Conservation (phyloP, 1,139 yeast genomes). For the Hansenula lynferdii region DNA sequence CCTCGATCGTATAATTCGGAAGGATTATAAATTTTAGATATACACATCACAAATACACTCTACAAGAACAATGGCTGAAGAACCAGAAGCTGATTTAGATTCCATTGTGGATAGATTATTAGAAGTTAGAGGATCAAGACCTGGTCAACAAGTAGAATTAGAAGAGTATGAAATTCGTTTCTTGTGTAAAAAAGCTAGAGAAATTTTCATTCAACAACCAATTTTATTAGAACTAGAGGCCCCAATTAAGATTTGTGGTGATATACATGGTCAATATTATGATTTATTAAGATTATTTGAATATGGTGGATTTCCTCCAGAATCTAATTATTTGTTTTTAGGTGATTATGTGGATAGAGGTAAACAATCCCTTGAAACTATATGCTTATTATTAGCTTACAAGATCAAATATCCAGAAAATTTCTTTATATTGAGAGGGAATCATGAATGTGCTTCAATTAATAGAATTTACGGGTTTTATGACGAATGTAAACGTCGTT, state of each 20-base stretch:
- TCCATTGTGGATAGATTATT: conserved; percentile 94
- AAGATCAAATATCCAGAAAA: conserved; percentile 97
- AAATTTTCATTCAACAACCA: conserved; percentile 96
- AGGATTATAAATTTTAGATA: too few species aligned
- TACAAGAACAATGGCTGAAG: conserved; percentile 24
- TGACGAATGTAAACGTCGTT: conserved; percentile 97
- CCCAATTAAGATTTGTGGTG: conserved; percentile 92
- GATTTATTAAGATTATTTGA: conserved; percentile 93
- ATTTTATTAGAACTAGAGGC: conserved; percentile 93
- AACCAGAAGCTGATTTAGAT: conserved; percentile 92
- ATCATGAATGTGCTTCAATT: conserved; percentile 96
- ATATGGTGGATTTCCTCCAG: conserved; percentile 99
- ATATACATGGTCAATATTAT: conserved; percentile 96
- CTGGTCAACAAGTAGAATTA: conserved; percentile 93
- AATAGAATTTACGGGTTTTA: conserved; percentile 96
- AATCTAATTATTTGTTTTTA: conserved; percentile 87
- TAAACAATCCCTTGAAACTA: conserved; percentile 92
- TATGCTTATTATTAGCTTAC: conserved; percentile 87
- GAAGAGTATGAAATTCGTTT: conserved; percentile 93
- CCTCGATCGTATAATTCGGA: too few species aligned
- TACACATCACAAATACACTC: too few species aligned
- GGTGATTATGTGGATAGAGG: conserved; percentile 99
- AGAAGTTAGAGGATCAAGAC: conserved; percentile 97
- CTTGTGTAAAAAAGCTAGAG: conserved; percentile 96
- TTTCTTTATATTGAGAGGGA: conserved; percentile 91